Conservation (phyloP, 257 asterid species). For the Nicotiana knightiana region DNA sequence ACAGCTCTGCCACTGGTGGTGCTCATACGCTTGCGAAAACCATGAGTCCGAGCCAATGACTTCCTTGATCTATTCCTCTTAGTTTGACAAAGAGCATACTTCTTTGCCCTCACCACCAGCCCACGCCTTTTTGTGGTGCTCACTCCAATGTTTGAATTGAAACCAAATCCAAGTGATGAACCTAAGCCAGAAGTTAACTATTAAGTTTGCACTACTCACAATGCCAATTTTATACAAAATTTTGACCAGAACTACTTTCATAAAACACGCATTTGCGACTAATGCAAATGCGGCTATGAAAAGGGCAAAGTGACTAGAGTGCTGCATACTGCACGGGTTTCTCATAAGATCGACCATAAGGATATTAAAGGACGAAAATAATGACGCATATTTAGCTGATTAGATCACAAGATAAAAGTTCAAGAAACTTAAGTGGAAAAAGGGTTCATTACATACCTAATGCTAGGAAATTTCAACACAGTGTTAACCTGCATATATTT, state of each 20-base stretch:
- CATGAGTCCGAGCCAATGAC: conserved; percentile 89
- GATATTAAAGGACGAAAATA: too few species aligned
- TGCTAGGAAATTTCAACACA: too few species aligned
- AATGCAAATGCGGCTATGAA: background rate
- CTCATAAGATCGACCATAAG: too few species aligned
- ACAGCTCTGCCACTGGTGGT: conserved; percentile 78
- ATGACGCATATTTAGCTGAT: too few species aligned
- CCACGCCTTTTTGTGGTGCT: conserved; percentile 37
- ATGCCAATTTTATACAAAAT: background rate
- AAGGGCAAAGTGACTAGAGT: too few species aligned
- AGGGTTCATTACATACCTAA: too few species aligned
- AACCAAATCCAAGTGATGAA: conserved; percentile 34
- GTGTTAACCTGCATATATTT: too few species aligned
- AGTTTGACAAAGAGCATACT: conserved; percentile 67
- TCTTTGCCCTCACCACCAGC: conserved; percentile 58
- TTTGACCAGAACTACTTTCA: background rate
- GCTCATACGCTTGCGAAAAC: conserved; percentile 91
- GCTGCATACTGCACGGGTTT: too few species aligned
- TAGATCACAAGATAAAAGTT: too few species aligned
- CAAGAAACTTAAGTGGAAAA: too few species aligned
- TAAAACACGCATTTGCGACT: background rate
- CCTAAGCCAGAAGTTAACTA: conserved; percentile 8
- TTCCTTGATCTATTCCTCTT: conserved; percentile 90
- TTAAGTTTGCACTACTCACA: background rate
- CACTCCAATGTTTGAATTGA: conserved; percentile 26